phyloP scores from a whole-genome alignment of 257 asterid genomes.

The Solanum raphanifolium region DNA sequence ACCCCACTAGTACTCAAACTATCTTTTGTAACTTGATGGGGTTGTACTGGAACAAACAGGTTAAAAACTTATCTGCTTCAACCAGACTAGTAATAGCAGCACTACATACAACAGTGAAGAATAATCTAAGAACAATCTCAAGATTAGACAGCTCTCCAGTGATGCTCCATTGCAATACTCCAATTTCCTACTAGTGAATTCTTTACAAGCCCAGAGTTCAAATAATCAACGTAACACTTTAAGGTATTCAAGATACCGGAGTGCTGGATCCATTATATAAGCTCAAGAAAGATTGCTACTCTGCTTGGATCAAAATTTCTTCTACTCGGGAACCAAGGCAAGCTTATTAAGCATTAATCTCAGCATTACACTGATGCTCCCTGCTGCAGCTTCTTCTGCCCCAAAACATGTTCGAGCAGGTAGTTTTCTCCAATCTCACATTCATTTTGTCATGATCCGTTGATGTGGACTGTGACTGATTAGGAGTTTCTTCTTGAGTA shows the following conservation, averaged over 20 bases:
- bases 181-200: neutral
- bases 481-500: conserved; percentile 48
- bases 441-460: conserved; percentile 44
- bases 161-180: neutral
- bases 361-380: conserved; percentile 92
- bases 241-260: neutral
- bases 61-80: neutral
- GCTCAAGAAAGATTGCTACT: neutral
- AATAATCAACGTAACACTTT: neutral
- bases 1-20: neutral
- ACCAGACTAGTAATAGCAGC: neutral
- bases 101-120: neutral
- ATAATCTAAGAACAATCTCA: neutral
- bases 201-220: neutral
- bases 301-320: neutral
- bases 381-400: conserved; percentile 95
- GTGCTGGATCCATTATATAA: neutral
- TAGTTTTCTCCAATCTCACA: conserved; percentile 55
- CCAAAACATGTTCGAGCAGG: conserved; percentile 91
- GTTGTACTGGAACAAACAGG: neutral
- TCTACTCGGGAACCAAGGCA: neutral
- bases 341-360: conserved; percentile 53
- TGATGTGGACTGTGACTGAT: conserved; percentile 33
- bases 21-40: neutral
- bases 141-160: neutral